Evolutionary conservation across 2,329 filamentous ascomycete genomes (phyloP).

Genomic region (Chaetomium sp.): DNA sequence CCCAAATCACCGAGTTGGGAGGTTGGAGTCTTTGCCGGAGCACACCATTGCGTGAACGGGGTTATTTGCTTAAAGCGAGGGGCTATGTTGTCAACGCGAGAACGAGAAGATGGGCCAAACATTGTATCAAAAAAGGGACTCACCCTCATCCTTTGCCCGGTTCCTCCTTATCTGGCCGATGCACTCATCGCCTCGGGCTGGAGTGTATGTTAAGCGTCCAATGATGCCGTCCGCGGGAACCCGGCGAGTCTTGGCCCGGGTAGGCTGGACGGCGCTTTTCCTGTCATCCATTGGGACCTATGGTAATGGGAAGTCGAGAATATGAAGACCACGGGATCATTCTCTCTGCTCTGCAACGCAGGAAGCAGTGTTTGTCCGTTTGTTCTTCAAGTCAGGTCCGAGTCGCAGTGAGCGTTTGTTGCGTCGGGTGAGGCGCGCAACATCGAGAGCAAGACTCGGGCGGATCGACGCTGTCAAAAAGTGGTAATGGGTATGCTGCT

Average conservation of each 20-base stretch:
- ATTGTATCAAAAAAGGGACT: slow-evolving; percentile 19
- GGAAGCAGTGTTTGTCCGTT: neutral
- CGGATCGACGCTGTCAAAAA: neutral
- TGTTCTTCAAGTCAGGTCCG: slow-evolving; percentile 1
- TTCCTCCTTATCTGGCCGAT: slow-evolving; percentile 43
- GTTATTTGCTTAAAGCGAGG: slow-evolving; percentile 38
- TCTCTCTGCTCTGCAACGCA: slow-evolving; percentile 17
- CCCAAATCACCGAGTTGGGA: slow-evolving; percentile 13
- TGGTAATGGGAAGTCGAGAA: slow-evolving; percentile 15
- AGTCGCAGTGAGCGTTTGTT: neutral
- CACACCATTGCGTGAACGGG: slow-evolving; percentile 37
- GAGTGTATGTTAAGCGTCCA: slow-evolving; percentile 34
- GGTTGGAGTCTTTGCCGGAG: slow-evolving; percentile 26
- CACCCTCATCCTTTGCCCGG: slow-evolving; percentile 37
- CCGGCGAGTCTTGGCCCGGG: slow-evolving; percentile 22
- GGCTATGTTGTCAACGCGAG: slow-evolving; percentile 24
- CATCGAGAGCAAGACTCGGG: neutral
- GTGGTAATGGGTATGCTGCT: neutral
- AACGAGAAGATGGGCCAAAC: neutral
- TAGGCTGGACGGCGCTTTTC: slow-evolving; percentile 15
- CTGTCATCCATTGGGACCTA: slow-evolving; percentile 34
- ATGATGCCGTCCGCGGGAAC: slow-evolving; percentile 29
- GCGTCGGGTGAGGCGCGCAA: neutral
- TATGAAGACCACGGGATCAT: slow-evolving; percentile 25
- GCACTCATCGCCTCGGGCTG: slow-evolving; percentile 23